Evolutionary conservation across 2,329 filamentous ascomycete species (phyloP), one percentile per base, ranked within the genome.

Genomic region (Botrytis fabae): DNA sequence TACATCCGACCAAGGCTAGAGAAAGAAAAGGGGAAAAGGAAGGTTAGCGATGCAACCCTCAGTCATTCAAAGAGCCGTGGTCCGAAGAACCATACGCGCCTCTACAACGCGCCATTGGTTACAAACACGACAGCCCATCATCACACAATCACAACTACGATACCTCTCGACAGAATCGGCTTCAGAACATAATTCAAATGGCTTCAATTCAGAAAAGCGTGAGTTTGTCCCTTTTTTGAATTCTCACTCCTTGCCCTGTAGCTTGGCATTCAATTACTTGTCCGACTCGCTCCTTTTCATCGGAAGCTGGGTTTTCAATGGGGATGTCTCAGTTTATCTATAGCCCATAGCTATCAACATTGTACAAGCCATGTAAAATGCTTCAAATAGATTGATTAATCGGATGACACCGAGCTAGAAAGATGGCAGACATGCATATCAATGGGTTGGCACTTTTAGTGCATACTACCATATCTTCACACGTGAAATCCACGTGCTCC

Each of bases 21-120:
- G n/a, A 32, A 38, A 25, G 35, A 62, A 62, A 40, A 62, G 60
- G 60, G 28, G 64, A 4, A 40, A 38, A 3, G 28, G 14, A n/a
- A n/a, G 20, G 9, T 60, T 59, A 61, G 68, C 63, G 40, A 72
- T 72, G 70, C 63, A 69, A 69, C 70, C 69, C 59, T 28, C 63
- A 60, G 32, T 44, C 25, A n/a, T 63, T 64, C 59, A 32, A 54
- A 25, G 25, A 59, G 44, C 54, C 44, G 42, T 63, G 28, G 42
- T 32, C 42, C 46, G 38, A 51, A 70, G 51, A 61, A 54, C 32
- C 38, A 46, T 61, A 40, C 70, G 63, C 51, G 51, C 48, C 60
- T 51, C 51, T 25, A 64, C 69, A 40, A 68, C 48, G 48, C 65
- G 71, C 65, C 14, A 59, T 73, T 70, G 71, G 71, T 44, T 51